phyloP scores from a whole-genome alignment of 305 asterid genomes.

The Fraxinus sp. region DNA sequence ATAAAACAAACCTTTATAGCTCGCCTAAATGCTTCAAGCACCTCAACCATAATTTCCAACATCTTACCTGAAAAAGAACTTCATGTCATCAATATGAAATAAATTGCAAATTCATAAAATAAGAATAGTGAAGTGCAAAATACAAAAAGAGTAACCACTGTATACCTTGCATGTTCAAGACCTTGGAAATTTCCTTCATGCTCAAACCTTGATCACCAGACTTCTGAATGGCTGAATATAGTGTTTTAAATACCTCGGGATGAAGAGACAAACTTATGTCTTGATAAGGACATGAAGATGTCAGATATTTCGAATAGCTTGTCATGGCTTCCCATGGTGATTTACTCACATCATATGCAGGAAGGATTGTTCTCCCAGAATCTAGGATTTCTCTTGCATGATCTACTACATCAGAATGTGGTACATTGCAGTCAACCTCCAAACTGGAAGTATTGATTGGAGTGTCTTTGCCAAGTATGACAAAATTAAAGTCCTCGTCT shows the following conservation, averaged over 20 bases:
- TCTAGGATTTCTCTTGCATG: slow-evolving; percentile 37
- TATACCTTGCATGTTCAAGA: slow-evolving; percentile 58
- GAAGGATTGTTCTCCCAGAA: slow-evolving; percentile 34
- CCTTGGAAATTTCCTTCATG: slow-evolving; percentile 62
- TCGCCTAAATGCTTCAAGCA: slow-evolving; percentile 78
- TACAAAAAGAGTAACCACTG: slow-evolving; percentile 22
- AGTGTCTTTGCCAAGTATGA: slow-evolving; percentile 32
- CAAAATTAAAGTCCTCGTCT: slow-evolving; percentile 30
- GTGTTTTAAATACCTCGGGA: slow-evolving; percentile 60
- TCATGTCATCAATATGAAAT: slow-evolving; percentile 26
- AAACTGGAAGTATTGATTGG: slow-evolving; percentile 26
- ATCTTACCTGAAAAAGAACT: slow-evolving; percentile 49
- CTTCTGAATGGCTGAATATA: slow-evolving; percentile 75
- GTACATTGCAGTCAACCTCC: slow-evolving; percentile 26
- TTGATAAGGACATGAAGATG: slow-evolving; percentile 44
- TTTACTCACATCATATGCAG: slow-evolving; percentile 34
- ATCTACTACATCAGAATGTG: slow-evolving; percentile 35
- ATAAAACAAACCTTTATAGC: slow-evolving; percentile 66
- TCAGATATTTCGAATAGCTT: slow-evolving; percentile 51
- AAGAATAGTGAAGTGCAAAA: slow-evolving; percentile 16
- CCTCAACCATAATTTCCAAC: slow-evolving; percentile 63
- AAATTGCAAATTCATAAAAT: slow-evolving; percentile 11
- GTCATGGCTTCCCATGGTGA: slow-evolving; percentile 88
- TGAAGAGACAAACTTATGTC: slow-evolving; percentile 32
- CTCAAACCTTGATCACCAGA: slow-evolving; percentile 95